These are phyloP conservation scores for Leishmania tropica DNA, from an alignment of 208 protist genomes.

Conservation along the genomic window DNA sequence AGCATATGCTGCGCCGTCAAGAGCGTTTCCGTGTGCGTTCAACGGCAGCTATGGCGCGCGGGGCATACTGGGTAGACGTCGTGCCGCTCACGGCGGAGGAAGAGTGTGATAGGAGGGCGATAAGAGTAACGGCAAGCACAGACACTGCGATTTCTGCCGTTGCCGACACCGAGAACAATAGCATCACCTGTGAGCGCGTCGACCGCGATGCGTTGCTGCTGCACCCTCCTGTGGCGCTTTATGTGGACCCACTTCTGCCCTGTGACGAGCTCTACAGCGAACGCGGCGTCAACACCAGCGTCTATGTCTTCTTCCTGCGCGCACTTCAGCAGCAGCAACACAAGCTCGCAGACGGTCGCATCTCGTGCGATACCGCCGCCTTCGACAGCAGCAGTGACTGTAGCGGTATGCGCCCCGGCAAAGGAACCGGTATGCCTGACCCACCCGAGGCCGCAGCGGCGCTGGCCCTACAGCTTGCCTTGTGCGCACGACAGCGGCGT, in stretches of 20 bases:
- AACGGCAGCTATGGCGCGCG: slow-evolving; percentile 28
- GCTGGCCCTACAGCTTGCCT: slow-evolving; percentile 15
- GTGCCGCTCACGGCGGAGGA: slow-evolving; percentile 9
- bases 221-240: slow-evolving; percentile 32
- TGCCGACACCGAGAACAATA: not conserved
- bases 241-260: slow-evolving; percentile 62
- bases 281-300: slow-evolving; percentile 51
- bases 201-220: slow-evolving; percentile 44
- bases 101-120: not conserved
- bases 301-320: slow-evolving; percentile 52
- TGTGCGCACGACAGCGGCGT: slow-evolving; percentile 20
- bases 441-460: not conserved
- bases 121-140: not conserved
- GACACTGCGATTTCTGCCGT: not conserved
- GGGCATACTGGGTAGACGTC: slow-evolving; percentile 52
- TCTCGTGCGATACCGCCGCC: not conserved
- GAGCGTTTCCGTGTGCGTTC: slow-evolving; percentile 16
- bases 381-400: not conserved
- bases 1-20: not conserved
- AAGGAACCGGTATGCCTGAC: not conserved
- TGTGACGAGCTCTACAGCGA: slow-evolving; percentile 56
- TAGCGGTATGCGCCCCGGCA: not conserved
- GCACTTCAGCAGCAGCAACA: slow-evolving; percentile 14
- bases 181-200: slow-evolving; percentile 20
- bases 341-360: not conserved